Conservation (phyloP, 2,329 filamentous ascomycete species). For the Scorias spongiosa region DNA sequence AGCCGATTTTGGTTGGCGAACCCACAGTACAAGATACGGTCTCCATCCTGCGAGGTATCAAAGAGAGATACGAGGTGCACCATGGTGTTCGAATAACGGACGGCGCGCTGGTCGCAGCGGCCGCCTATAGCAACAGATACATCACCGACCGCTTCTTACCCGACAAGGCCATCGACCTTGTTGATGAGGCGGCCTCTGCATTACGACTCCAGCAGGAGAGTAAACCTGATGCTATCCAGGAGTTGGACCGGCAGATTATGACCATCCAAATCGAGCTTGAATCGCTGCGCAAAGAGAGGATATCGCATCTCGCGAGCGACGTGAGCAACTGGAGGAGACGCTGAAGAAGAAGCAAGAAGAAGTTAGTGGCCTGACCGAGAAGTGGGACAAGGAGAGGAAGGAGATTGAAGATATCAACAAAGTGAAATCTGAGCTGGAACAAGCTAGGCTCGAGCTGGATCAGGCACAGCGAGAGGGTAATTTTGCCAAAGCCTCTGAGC, state of each 20-base stretch:
- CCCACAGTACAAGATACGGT: constrained; percentile 85
- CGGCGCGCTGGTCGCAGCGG: constrained; percentile 77
- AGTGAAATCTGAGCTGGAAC: constrained; percentile 76
- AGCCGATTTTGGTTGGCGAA: constrained; percentile 86
- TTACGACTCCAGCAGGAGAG: constrained; percentile 88
- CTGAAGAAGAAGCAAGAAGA: constrained; percentile 66
- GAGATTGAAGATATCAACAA: constrained; percentile 81
- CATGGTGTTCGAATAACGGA: constrained; percentile 94
- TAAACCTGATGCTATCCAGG: constrained; percentile 87
- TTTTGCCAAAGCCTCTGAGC: constrained; percentile 77
- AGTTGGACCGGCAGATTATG: constrained; percentile 87
- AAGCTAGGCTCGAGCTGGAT: constrained; percentile 70
- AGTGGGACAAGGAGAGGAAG: constrained; percentile 78
- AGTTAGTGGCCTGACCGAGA: constrained; percentile 55
- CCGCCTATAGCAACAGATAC: constrained; percentile 85
- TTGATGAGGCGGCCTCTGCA: constrained; percentile 88
- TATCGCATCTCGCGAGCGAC: constrained; percentile 69
- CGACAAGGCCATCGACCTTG: constrained; percentile 92
- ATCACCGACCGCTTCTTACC: constrained; percentile 92
- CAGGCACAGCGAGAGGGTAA: constrained; percentile 76
- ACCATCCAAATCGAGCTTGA: constrained; percentile 95
- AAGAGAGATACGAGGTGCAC: constrained; percentile 93
- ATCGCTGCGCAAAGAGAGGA: constrained; percentile 87
- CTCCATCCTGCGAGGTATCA: constrained; percentile 88
- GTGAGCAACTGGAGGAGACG: constrained; percentile 68